phyloP scores from a whole-genome alignment of 1,284 basidiomycete genomes.

The Pisolithus thermaeus region DNA sequence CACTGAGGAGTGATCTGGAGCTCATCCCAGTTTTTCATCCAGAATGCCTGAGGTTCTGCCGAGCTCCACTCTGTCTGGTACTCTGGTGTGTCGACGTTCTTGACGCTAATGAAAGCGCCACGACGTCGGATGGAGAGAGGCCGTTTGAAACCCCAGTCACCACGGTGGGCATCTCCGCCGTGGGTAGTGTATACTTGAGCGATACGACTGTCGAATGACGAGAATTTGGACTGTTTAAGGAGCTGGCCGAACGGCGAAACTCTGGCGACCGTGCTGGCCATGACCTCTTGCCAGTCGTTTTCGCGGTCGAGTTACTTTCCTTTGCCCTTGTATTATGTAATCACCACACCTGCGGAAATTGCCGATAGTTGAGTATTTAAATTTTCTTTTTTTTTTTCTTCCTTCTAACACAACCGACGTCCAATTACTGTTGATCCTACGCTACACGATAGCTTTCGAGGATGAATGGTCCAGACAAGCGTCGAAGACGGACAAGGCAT shows the following conservation, averaged over 20 bases:
- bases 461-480: constrained; percentile 83
- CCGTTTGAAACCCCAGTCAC: constrained; percentile 76
- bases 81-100: constrained; percentile 59
- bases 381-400: background rate
- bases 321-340: background rate
- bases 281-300: constrained; percentile 17
- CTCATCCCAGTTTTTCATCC: constrained; percentile 62
- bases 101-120: constrained; percentile 54
- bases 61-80: constrained; percentile 72
- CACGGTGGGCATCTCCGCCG: constrained; percentile 62
- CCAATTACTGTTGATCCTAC: constrained; percentile 71
- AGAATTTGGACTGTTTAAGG: constrained; percentile 71
- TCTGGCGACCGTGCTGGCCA: constrained; percentile 21
- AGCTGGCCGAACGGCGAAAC: constrained; percentile 63
- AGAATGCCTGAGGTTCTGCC: constrained; percentile 56
- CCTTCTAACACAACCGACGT: constrained; percentile 40
- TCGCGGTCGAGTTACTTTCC: background rate
- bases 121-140: constrained; percentile 61
- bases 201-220: constrained; percentile 67
- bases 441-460: constrained; percentile 40
- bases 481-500: constrained; percentile 62
- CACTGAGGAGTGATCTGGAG: constrained; percentile 41
- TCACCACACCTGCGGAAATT: constrained; percentile 11
- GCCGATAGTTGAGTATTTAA: constrained; percentile 23
- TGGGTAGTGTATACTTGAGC: constrained; percentile 66